A percentile compares a stretch with the other conserved stretches of the same genome.
Conservation (phyloP, 1,139 yeast species). For the Wickerhamomyces sp. region DNA sequence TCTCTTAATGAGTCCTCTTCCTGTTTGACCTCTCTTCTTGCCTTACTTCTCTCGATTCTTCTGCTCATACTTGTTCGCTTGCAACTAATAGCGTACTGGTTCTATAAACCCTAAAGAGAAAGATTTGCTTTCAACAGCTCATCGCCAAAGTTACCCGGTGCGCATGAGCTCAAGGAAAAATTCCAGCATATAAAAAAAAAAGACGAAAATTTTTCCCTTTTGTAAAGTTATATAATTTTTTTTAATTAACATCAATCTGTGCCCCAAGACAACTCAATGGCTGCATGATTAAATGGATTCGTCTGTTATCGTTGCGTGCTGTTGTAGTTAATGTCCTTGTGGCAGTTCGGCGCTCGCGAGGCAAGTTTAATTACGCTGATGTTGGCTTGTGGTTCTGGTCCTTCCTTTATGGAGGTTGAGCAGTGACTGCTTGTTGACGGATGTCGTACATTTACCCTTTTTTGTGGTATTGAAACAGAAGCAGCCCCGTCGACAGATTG, state of each 20-base stretch:
- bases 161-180: too few relatives aligned
- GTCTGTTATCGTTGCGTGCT: conserved; percentile 10
- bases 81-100: background rate
- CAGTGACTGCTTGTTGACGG: conserved; percentile 31
- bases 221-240: too few relatives aligned
- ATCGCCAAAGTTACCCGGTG: background rate
- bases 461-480: conserved; percentile 48
- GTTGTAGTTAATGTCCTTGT: conserved; percentile 31
- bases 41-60: conserved; percentile 16
- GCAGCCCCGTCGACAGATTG: conserved; percentile 88
- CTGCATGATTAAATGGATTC: conserved; percentile 12
- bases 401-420: conserved; percentile 50
- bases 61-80: conserved; percentile 14
- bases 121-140: background rate
- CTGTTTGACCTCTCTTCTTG: conserved; percentile 6
- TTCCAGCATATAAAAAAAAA: background rate
- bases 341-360: conserved; percentile 71
- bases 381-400: conserved; percentile 30
- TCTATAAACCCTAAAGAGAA: background rate
- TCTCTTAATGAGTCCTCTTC: conserved; percentile 5
- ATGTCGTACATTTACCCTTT: conserved; percentile 23
- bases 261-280: conserved; percentile 22
- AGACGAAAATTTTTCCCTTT: background rate
- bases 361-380: conserved; percentile 30
- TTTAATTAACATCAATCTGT: conserved; percentile 17